Conservation (phyloP, 2,329 filamentous ascomycete species). For the Pseudogymnoascus sp. region DNA sequence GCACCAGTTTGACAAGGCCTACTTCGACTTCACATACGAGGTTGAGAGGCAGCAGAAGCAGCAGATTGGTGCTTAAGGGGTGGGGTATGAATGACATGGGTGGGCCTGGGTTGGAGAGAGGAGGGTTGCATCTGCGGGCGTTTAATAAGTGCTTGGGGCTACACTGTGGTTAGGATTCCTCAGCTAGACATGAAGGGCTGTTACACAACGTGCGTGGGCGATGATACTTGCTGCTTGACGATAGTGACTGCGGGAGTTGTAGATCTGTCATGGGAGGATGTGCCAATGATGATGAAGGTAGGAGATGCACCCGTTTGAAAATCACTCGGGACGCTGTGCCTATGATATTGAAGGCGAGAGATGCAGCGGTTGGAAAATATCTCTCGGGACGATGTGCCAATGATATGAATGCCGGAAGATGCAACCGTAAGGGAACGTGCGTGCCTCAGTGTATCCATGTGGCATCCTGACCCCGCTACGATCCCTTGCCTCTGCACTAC, state of each 20-base stretch:
- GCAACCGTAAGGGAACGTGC: not conserved
- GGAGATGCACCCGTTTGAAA: not conserved
- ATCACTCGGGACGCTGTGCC: too few species aligned
- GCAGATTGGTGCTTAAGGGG: constrained; percentile 21
- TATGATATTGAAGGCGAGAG: not conserved
- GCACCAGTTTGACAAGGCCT: constrained; percentile 96
- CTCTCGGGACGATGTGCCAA: not conserved
- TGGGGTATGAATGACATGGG: not conserved
- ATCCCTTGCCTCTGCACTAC: not conserved
- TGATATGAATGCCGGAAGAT: not conserved
- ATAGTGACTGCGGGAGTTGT: not conserved
- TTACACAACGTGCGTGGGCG: not conserved
- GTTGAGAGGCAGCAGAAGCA: constrained; percentile 70
- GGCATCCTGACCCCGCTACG: not conserved
- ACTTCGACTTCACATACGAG: constrained; percentile 98
- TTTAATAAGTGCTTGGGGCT: constrained; percentile 15
- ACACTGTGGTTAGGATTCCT: constrained; percentile 5
- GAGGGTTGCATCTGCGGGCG: constrained; percentile 26
- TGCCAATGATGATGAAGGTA: not conserved
- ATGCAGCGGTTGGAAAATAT: too few species aligned
- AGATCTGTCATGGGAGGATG: not conserved
- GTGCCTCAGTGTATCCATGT: not conserved
- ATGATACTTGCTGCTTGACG: not conserved
- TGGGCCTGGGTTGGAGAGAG: constrained; percentile 9
- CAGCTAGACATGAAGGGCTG: constrained; percentile 7